Conservation (phyloP, 306 rosid genomes). For the Rubus parviflorus region DNA sequence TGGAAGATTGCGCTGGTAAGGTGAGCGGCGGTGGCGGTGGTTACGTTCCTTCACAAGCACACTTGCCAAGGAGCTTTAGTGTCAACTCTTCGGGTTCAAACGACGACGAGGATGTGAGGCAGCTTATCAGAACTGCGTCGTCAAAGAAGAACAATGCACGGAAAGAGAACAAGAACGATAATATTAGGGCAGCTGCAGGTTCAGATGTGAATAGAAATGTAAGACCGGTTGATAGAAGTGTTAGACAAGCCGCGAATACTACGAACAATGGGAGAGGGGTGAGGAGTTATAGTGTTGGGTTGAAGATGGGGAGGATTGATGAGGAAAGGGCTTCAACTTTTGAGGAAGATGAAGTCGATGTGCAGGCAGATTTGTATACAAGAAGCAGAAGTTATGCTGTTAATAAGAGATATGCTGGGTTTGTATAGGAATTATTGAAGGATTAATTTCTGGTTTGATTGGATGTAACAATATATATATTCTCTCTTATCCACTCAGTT, state of each 20-base stretch:
- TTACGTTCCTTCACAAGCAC: neutral
- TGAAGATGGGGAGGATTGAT: conserved; percentile 52
- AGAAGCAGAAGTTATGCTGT: conserved; percentile 33
- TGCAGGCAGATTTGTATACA: conserved; percentile 25
- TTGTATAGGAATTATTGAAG: neutral
- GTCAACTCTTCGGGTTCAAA: conserved; percentile 7
- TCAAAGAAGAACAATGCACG: conserved; percentile 6
- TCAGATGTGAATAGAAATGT: conserved; percentile 15
- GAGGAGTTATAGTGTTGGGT: conserved; percentile 34
- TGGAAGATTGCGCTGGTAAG: conserved; percentile 39
- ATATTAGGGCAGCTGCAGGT: neutral
- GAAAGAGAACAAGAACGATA: neutral
- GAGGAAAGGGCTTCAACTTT: conserved; percentile 53
- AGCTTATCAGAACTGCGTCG: conserved; percentile 10
- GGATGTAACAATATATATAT: neutral
- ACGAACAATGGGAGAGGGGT: conserved; percentile 23
- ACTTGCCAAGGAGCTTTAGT: conserved; percentile 25
- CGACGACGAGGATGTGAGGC: conserved; percentile 6
- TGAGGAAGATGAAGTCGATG: conserved; percentile 32
- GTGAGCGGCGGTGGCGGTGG: conserved; percentile 15
- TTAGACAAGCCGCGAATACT: neutral
- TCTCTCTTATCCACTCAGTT: neutral
- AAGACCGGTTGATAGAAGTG: neutral
- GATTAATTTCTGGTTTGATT: neutral
- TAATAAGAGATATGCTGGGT: conserved; percentile 8